Base-by-base conservation (phyloP, 129 eudicot genomes). In the Saussurea involucrata region DNA sequence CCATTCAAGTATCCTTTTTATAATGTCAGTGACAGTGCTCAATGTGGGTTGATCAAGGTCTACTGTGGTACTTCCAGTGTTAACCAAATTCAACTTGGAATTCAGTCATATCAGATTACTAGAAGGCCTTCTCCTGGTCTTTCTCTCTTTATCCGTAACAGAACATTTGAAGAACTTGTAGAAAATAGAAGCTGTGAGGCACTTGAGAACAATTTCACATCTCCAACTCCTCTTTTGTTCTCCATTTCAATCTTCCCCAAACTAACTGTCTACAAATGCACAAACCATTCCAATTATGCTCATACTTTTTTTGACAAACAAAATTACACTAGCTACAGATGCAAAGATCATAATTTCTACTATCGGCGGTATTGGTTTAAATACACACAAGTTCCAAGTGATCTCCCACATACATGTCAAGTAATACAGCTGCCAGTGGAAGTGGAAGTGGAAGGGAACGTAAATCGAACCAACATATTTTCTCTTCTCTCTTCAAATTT, bases 221-320 rank as follows among this genome's bases (percentile, higher is more conserved):
- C 80, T 5, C 83, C 82, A 7, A 57, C 10, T 6, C 71, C 84
- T 31, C 81, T 84, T 34, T 64, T 81, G 5, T 77, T 33, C 36
- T 70, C 82, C 11, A 29, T 84, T 64, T 29, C 44, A 25, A 5
- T 82, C 15, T 0, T 0, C 13, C 29, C 61, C 21, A 11, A 4
- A 29, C 28, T 85, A 68, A 75, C 71, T 40, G 4, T 89, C 60
- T 86, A 74, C 68, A 79, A 57, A 75, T 89, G 94, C 66, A 7
- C 24, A 58, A 81, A 81, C 9, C 1, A 28, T 18, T 12, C 6
- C 37, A 67, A 8, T 8, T 5, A 18, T 68, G 37, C 27, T n/a
- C 15, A 75, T 17, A 22, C 24, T n/a, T 79, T 40, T 44, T 79
- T 79, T 32, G 4, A 5, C 4, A 33, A 10, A 61, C 4, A 9